Percentiles rank a stretch among this genome's conserved stretches.
Evolutionary conservation across 169 alveolate genomes (phyloP).

Genomic region (Plasmodium vinckei): DNA sequence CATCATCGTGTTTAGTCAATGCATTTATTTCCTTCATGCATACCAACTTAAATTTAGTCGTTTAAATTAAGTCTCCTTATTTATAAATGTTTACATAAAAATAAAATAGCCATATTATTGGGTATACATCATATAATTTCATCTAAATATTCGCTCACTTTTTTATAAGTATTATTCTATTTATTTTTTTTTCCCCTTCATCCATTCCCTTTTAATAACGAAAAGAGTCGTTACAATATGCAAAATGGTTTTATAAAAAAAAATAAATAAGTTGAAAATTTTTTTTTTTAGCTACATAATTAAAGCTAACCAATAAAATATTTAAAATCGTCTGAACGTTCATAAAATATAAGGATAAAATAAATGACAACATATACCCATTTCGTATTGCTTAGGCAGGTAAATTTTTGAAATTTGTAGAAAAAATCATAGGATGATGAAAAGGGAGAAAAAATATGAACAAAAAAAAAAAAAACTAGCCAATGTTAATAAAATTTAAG

Average conservation of each 20-base stretch:
- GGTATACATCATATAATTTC: too few species aligned
- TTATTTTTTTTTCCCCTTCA: conserved; percentile 6
- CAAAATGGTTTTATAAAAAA: not conserved
- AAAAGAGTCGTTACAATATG: not conserved
- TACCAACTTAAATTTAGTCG: too few species aligned
- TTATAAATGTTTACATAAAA: too few species aligned
- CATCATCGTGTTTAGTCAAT: too few species aligned
- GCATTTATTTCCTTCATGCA: too few species aligned
- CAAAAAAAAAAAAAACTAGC: not conserved
- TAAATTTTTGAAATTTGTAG: not conserved
- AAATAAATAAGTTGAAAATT: conserved; percentile 4
- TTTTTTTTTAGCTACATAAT: not conserved
- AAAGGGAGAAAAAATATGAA: not conserved
- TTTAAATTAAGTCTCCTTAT: too few species aligned
- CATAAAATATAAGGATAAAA: too few species aligned
- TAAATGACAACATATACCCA: too few species aligned
- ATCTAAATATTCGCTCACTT: not conserved
- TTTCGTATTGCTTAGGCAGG: not conserved
- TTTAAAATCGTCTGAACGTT: too few species aligned
- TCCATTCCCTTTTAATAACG: not conserved
- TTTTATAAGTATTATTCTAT: not conserved
- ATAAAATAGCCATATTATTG: too few species aligned
- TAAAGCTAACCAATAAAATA: not conserved
- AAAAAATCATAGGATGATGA: too few species aligned
- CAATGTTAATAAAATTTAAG: too few species aligned